Evolutionary conservation across 2,329 filamentous ascomycete species (phyloP).

Genomic region (Tolypocladium ophioglossoides): DNA sequence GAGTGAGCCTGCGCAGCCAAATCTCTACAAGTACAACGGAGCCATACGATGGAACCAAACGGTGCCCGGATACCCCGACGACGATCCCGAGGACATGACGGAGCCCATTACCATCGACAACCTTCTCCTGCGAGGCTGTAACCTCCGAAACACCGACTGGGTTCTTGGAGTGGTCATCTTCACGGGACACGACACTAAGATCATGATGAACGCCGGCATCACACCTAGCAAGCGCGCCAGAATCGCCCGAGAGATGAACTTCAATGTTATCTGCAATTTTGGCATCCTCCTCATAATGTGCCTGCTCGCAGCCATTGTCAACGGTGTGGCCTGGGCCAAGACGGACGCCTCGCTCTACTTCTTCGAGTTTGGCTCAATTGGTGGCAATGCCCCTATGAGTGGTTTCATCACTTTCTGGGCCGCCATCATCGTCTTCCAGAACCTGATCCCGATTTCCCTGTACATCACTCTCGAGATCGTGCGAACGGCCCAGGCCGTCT

Average conservation of each 20-base stretch:
- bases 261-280: conserved; percentile 97
- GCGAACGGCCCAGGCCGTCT: conserved; percentile 82
- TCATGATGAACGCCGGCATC: conserved; percentile 96
- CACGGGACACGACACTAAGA: conserved; percentile 94
- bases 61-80: conserved; percentile 50
- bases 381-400: conserved; percentile 61
- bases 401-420: conserved; percentile 98
- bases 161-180: conserved; percentile 85
- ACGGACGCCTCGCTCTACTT: conserved; percentile 62
- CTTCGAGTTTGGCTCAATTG: conserved; percentile 82
- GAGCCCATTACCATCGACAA: conserved; percentile 96
- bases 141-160: conserved; percentile 93
- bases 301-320: conserved; percentile 70
- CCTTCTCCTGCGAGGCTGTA: conserved; percentile 83
- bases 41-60: conserved; percentile 79
- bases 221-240: conserved; percentile 90
- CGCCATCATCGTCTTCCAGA: conserved; percentile 89
- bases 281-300: conserved; percentile 83
- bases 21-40: conserved; percentile 90
- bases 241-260: conserved; percentile 89
- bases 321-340: conserved; percentile 73
- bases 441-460: conserved; percentile 94
- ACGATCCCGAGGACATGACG: conserved; percentile 64
- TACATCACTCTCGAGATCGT: conserved; percentile 98
- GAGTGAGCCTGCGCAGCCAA: conserved; percentile 84